Base-by-base conservation (phyloP, 176 grass and related monocot species). In the Avena sativa region DNA sequence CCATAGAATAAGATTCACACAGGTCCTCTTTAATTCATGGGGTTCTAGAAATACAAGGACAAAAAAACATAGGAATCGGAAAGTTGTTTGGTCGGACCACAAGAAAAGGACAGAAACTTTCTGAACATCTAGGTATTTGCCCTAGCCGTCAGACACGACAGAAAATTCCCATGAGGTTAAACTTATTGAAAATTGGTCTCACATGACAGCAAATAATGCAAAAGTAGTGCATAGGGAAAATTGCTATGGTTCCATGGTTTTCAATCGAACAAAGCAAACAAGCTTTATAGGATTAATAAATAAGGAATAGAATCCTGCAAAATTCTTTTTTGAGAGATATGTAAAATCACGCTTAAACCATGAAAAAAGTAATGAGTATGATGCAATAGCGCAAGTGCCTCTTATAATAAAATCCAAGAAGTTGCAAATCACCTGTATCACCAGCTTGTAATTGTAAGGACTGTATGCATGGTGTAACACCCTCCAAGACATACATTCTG, bases 401-500 rank as follows among this genome's bases (percentile, higher is more conserved):
- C 21, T 73, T 52, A 62, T 38, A 70, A 58, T 80, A 7, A 79
- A 44, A 12, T 71, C 47, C 30, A 74, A 63, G 64, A 84, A 76
- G 28, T 69, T 73, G 3, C 13, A 79, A 87, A 78, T 89, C 61
- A 99, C 97, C 97, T 96, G 97, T 99, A 90, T 99, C 97, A n/a
- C 97, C 97, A 90, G 97, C 97, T 93, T 99, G 97, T 86, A 99
- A 76, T 74, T 99, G 97, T 82, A 99, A 93, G 51, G 97, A 99
- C 61, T 99, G 97, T 88, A 99, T 99, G 86, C 97, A 99, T 68
- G 97, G 94, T 62, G 97, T 99, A 80, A 99, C 97, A 61, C 97
- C 97, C 77, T 99, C 97, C 71, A 99, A 90, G 64, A 99, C 97
- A 6, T 99, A 99, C 97, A 99, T 99, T 92, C 97, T 91, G 85